A percentile compares a stretch with the other conserved stretches of the same genome.
These are phyloP conservation scores for Paraurostyla sp. DNA, from an alignment of 73 alveolate genomes.

Conservation along the genomic window DNA sequence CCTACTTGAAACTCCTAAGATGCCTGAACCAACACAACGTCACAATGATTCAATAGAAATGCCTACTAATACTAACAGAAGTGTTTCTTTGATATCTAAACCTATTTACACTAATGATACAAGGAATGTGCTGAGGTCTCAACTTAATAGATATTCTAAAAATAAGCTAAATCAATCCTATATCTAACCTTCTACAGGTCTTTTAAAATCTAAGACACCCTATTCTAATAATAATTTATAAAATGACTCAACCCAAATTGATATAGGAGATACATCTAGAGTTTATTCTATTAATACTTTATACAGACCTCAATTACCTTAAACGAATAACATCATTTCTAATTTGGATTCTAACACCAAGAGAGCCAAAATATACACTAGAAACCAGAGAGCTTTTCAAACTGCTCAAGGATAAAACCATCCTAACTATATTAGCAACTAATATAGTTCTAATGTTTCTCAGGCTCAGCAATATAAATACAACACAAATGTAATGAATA, in stretches of 20 bases:
- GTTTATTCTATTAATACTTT: not conserved
- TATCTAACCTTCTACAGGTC: not conserved
- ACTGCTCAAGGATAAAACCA: not conserved
- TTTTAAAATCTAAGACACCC: not conserved
- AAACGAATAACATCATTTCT: not conserved
- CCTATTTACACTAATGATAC: not conserved
- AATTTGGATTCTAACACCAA: not conserved
- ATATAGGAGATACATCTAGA: not conserved
- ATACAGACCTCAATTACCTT: not conserved
- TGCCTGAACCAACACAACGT: not conserved
- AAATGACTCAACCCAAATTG: not conserved
- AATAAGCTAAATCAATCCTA: not conserved
- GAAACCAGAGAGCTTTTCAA: constrained; percentile 3
- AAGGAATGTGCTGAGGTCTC: not conserved
- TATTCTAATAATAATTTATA: not conserved
- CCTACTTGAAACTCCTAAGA: not conserved
- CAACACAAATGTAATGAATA: not conserved
- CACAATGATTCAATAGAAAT: not conserved
- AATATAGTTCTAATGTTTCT: not conserved
- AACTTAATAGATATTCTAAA: not conserved
- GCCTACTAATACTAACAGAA: not conserved
- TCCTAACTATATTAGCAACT: not conserved
- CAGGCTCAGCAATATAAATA: not conserved
- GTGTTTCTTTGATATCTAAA: not conserved
- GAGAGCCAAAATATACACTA: not conserved